Evolutionary conservation across 805 yeast genomes (phyloP), one percentile per base, ranked within the genome.

Genomic region (Saccharomycopsis microspora): DNA sequence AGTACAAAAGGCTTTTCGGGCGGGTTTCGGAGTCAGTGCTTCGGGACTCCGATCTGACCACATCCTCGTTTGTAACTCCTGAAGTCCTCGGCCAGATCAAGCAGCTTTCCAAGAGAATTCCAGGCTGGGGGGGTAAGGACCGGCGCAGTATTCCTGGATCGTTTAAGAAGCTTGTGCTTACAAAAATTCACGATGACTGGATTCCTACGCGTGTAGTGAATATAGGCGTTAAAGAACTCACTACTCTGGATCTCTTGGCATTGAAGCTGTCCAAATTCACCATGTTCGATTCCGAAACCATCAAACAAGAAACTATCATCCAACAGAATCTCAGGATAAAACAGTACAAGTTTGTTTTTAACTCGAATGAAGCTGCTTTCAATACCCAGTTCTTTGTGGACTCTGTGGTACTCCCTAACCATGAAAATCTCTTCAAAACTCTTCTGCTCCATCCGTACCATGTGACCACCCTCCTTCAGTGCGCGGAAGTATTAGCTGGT

Each of bases 61-160:
- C 88, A 0, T 78, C 89, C 0, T 68, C 80, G 2, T 76, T 81
- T 35, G 73, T 78, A 0, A 74, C 84, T 0, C 90, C 89, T 0
- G 88, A 82, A 52, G 74, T 77, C 19, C 61, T 83, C 48, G 75
- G 70, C 44, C 85, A 80, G 57, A 75, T 82, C 54, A 81, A 77
- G 56, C 71, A 62, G 39, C 46, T 69, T 45, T 64, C 66, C 32
- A 71, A 62, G 53, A 72, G 64, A n/a, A 77, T 85, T 0, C 71
- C 85, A 56, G 88, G 87, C 29, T 86, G 95, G 95, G 83, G 87
- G 41, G 95, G 95, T 0, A 74, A 76, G 53, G 94, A 85, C 57
- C 76, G 80, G 52, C 64, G 82, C 43, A 66, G 77, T 4, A 75
- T 85, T 3, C 96, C 96, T 0, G 90, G 90, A 31, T 76, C 85